Percentiles rank a stretch among this genome's conserved stretches.
phyloP scores from a whole-genome alignment of 495 filamentous ascomycete genomes.

The Stereocaulon alpinum region DNA sequence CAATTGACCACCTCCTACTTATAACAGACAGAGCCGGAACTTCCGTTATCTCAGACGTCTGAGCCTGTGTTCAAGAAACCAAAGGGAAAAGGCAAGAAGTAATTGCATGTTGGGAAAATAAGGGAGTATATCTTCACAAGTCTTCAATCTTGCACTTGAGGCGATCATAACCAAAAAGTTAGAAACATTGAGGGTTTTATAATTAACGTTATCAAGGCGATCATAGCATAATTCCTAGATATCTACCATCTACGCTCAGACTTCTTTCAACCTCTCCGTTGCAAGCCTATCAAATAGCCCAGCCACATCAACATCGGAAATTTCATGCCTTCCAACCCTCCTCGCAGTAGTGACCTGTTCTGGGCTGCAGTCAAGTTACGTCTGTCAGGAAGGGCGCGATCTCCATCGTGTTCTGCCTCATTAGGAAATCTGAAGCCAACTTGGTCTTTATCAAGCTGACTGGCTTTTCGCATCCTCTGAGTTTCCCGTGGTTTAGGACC shows the following conservation, averaged over 20 bases:
- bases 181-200: too few relatives aligned
- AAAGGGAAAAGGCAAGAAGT: constrained; percentile 10
- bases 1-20: constrained; percentile 5
- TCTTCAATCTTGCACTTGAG: too few relatives aligned
- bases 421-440: constrained; percentile 6
- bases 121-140: too few relatives aligned
- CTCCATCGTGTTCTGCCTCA: constrained; percentile 4
- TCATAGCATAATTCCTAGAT: too few relatives aligned
- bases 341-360: constrained; percentile 6
- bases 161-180: too few relatives aligned
- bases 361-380: neutral
- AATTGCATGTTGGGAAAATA: constrained; percentile 1
- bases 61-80: constrained; percentile 14
- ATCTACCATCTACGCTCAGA: neutral
- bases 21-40: constrained; percentile 4
- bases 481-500: constrained; percentile 2
- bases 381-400: constrained; percentile 5
- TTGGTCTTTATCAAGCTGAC: constrained; percentile 9
- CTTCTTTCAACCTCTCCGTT: constrained; percentile 4
- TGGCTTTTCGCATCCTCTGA: constrained; percentile 12
- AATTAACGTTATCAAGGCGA: too few relatives aligned
- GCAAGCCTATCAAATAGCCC: constrained; percentile 9
- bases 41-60: constrained; percentile 10
- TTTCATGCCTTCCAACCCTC: constrained; percentile 8
- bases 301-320: constrained; percentile 7